Percentiles rank a stretch among this genome's conserved stretches.
phyloP scores from a whole-genome alignment of 768 basidiomycete genomes.

The Naganishia kalamii region DNA sequence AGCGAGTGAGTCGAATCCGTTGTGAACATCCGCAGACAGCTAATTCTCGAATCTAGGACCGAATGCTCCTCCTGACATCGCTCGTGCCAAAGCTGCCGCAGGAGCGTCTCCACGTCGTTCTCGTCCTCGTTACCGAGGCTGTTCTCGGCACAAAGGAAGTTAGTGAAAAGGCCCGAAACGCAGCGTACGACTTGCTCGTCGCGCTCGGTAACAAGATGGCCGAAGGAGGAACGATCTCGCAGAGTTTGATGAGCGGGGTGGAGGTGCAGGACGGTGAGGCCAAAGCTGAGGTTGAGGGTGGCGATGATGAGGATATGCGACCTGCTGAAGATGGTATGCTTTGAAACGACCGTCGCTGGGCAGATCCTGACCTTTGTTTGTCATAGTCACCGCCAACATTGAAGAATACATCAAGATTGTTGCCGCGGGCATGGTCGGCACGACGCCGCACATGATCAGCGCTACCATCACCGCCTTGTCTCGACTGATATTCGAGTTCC shows the following conservation, averaged over 20 bases:
- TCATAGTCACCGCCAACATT: conserved; percentile 56
- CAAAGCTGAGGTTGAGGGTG: conserved; percentile 44
- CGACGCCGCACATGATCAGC: conserved; percentile 95
- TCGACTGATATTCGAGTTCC: conserved; percentile 90
- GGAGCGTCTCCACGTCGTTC: conserved; percentile 71
- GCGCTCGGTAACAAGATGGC: conserved; percentile 90
- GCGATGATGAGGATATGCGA: conserved; percentile 25
- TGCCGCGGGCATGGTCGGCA: conserved; percentile 85
- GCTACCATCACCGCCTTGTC: conserved; percentile 92
- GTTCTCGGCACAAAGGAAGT: conserved; percentile 95
- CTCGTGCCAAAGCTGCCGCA: conserved; percentile 65
- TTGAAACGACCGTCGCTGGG: neutral
- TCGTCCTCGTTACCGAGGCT: conserved; percentile 84
- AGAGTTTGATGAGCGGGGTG: conserved; percentile 56
- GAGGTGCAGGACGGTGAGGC: conserved; percentile 55
- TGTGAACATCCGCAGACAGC: neutral
- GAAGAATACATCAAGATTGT: conserved; percentile 97
- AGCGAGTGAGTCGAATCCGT: conserved; percentile 56
- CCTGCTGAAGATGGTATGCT: conserved; percentile 13
- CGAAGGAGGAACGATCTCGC: conserved; percentile 72
- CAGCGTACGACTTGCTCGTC: conserved; percentile 83
- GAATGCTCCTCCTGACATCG: conserved; percentile 65
- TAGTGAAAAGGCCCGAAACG: conserved; percentile 80
- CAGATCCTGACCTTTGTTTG: conserved; percentile 5
- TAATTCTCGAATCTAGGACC: conserved; percentile 56